phyloP scores from a whole-genome alignment of 2,329 filamentous ascomycete species.

The Hymenoscyphus occultus region DNA sequence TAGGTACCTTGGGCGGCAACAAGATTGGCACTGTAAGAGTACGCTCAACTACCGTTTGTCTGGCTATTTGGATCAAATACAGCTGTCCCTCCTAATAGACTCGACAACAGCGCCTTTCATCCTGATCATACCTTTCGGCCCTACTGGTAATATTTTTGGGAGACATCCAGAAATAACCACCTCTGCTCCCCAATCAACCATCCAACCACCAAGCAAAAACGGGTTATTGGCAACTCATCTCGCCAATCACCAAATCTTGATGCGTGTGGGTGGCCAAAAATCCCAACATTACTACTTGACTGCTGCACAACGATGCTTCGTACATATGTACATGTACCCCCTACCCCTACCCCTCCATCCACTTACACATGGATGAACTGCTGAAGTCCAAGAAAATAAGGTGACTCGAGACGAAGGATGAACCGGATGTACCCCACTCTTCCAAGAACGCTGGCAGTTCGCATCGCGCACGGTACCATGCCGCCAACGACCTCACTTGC shows the following conservation, averaged over 20 bases:
- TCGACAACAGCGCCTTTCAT: not conserved
- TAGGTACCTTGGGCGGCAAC: not conserved
- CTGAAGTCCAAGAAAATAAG: not conserved
- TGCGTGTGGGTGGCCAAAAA: not conserved
- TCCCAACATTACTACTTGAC: too few species aligned
- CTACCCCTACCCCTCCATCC: not conserved
- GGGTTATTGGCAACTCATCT: not conserved
- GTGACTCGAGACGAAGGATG: constrained; percentile 1
- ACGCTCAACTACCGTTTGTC: constrained; percentile 2
- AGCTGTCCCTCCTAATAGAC: not conserved
- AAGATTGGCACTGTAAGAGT: not conserved
- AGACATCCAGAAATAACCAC: not conserved
- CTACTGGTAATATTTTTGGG: not conserved
- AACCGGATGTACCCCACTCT: constrained; percentile 2
- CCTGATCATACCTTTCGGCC: constrained; percentile 1
- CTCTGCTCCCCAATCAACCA: constrained; percentile 1
- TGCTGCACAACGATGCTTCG: not conserved
- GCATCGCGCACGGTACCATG: constrained; percentile 4
- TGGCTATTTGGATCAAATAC: constrained; percentile 4
- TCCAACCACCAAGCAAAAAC: not conserved
- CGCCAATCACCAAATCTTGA: not conserved
- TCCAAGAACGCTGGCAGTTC: not conserved
- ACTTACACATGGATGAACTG: constrained; percentile 1
- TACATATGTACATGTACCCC: constrained; percentile 5
- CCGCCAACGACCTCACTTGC: not conserved